phyloP scores from a whole-genome alignment of 768 basidiomycete species.

The Hebeloma cylindrosporum region DNA sequence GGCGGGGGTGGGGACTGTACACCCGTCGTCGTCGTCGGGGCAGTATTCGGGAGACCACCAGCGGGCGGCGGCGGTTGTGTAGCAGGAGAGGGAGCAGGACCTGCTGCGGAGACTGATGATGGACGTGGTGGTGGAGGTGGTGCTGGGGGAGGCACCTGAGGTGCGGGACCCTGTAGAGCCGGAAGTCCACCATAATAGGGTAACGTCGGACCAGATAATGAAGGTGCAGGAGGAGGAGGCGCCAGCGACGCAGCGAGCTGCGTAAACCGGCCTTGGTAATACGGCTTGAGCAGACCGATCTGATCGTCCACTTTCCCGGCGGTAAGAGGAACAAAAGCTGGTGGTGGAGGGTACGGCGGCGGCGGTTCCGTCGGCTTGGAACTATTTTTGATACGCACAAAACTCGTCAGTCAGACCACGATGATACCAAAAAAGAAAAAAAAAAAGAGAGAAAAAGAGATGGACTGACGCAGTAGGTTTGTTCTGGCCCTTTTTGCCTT shows the following conservation, averaged over 20 bases:
- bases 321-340: constrained; percentile 73
- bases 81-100: too few species aligned
- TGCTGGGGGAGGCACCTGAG: constrained; percentile 18
- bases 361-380: constrained; percentile 73
- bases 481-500: constrained; percentile 53
- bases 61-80: too few species aligned
- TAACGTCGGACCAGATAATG: constrained; percentile 14
- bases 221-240: constrained; percentile 15
- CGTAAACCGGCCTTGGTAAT: constrained; percentile 62
- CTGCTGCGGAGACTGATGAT: too few species aligned
- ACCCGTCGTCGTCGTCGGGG: constrained; percentile 1
- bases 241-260: constrained; percentile 36
- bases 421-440: constrained; percentile 1
- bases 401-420: too few species aligned
- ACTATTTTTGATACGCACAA: too few species aligned
- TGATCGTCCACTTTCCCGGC: constrained; percentile 68
- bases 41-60: constrained; percentile 10
- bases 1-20: constrained; percentile 13
- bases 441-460: constrained; percentile 1
- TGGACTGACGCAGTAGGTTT: constrained; percentile 50
- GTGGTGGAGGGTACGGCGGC: constrained; percentile 82
- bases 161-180: constrained; percentile 16
- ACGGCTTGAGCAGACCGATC: constrained; percentile 80
- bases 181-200: constrained; percentile 13
- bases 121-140: not conserved